Conservation (phyloP, 2,329 filamentous ascomycete species). For the Alternaria longipes region DNA sequence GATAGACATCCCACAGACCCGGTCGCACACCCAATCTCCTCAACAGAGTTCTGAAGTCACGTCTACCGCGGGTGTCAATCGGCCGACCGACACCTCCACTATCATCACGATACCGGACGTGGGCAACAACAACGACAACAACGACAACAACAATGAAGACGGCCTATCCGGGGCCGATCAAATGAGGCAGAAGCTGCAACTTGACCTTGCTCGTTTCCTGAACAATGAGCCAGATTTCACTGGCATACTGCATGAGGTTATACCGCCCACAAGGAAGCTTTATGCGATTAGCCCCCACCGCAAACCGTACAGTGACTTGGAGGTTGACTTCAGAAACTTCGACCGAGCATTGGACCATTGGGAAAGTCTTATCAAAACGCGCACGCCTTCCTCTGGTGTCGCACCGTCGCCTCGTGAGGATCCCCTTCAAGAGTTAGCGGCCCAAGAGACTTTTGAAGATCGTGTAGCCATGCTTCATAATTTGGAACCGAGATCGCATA, state of each 20-base stretch:
- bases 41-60: too few relatives aligned
- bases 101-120: too few relatives aligned
- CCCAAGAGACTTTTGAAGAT: not conserved
- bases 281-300: conserved; percentile 1
- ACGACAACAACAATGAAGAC: too few relatives aligned
- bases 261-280: conserved; percentile 1
- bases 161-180: too few relatives aligned
- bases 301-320: conserved; percentile 1
- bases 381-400: not conserved
- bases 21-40: too few relatives aligned
- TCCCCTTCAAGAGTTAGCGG: not conserved
- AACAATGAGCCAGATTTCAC: conserved; percentile 1
- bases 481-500: not conserved
- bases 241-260: conserved; percentile 1
- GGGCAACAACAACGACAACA: too few relatives aligned
- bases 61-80: too few relatives aligned
- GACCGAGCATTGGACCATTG: conserved; percentile 6
- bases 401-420: not conserved
- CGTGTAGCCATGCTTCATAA: conserved; percentile 4
- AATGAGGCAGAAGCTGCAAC: conserved; percentile 1
- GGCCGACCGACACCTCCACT: too few relatives aligned
- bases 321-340: conserved; percentile 1
- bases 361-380: conserved; percentile 1
- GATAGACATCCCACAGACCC: too few relatives aligned
- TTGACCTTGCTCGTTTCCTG: conserved; percentile 1